phyloP scores from a whole-genome alignment of 306 rosid species.

The Vigna nakashimae region DNA sequence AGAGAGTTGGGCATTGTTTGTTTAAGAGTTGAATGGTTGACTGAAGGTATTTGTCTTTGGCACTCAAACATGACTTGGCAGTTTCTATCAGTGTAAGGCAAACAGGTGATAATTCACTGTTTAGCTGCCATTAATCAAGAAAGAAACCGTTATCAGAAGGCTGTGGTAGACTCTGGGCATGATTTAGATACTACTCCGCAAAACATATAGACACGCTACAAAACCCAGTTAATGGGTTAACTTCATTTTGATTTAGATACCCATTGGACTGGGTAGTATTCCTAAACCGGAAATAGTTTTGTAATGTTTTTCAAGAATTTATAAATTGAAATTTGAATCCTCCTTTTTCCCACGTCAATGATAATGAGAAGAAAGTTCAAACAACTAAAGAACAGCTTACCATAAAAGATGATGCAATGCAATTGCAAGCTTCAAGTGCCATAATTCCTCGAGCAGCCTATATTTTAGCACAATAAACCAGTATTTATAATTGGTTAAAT shows the following conservation, averaged over 20 bases:
- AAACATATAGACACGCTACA: background rate
- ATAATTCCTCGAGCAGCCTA: conserved; percentile 78
- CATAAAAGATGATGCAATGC: conserved; percentile 71
- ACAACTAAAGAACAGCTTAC: conserved; percentile 51
- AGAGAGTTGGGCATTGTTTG: conserved; percentile 41
- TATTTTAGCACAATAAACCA: conserved; percentile 48
- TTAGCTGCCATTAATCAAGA: conserved; percentile 57
- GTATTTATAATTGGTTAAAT: conserved; percentile 42
- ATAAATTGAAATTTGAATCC: conserved; percentile 7
- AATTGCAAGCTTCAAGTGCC: conserved; percentile 98
- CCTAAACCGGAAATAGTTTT: conserved; percentile 5
- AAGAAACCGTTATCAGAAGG: conserved; percentile 24
- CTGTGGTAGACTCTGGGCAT: conserved; percentile 1
- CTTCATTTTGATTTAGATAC: conserved; percentile 4
- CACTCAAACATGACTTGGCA: conserved; percentile 71
- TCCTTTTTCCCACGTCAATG: conserved; percentile 1
- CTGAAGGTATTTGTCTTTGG: conserved; percentile 60
- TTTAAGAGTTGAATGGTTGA: conserved; percentile 65
- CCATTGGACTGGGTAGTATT: background rate
- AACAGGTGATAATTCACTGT: conserved; percentile 53
- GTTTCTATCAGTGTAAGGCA: conserved; percentile 75
- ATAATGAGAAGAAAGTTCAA: conserved; percentile 16
- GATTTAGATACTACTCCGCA: conserved; percentile 16
- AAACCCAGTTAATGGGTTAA: background rate
- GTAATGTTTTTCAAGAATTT: conserved; percentile 11